These are phyloP conservation scores for Avena sativa DNA, from an alignment of 176 grass and related monocot species.

Conservation along the genomic window DNA sequence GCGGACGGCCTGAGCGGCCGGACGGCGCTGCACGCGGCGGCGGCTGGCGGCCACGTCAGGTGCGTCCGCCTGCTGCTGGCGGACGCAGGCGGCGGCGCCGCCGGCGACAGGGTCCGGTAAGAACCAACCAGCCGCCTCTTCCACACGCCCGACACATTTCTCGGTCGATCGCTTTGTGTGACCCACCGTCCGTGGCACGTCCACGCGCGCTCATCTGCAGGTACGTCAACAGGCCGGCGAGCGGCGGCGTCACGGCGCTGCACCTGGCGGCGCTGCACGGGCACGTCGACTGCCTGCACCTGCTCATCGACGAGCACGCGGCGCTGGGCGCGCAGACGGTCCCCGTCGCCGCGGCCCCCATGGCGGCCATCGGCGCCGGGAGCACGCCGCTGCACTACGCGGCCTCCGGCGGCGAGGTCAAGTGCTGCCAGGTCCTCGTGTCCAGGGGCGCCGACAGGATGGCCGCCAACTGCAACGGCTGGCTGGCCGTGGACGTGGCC, in stretches of 20 bases:
- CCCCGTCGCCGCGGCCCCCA: slow-evolving; percentile 52
- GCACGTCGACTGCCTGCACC: slow-evolving; percentile 77
- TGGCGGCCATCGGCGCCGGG: slow-evolving; percentile 71
- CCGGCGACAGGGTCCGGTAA: slow-evolving; percentile 42
- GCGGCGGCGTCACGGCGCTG: slow-evolving; percentile 71
- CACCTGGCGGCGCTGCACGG: slow-evolving; percentile 86
- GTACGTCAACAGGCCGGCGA: slow-evolving; percentile 63
- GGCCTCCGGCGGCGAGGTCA: slow-evolving; percentile 73
- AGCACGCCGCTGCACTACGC: slow-evolving; percentile 93
- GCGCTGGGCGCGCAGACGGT: slow-evolving; percentile 50
- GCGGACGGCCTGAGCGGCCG: slow-evolving; percentile 54
- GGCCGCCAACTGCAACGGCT: slow-evolving; percentile 70
- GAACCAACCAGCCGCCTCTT: too few relatives aligned
- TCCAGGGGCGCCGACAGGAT: slow-evolving; percentile 71
- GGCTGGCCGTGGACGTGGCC: slow-evolving; percentile 85
- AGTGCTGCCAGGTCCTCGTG: slow-evolving; percentile 88
- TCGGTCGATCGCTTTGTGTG: too few relatives aligned
- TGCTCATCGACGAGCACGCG: slow-evolving; percentile 76
- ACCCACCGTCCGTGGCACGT: neutral
- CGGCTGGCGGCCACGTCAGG: slow-evolving; percentile 65
- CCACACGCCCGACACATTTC: neutral
- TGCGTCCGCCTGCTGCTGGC: slow-evolving; percentile 76
- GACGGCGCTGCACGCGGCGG: slow-evolving; percentile 87
- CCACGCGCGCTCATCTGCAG: slow-evolving; percentile 1
- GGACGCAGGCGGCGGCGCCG: slow-evolving; percentile 8